phyloP scores from a whole-genome alignment of 208 protist genomes.

The Acanthamoeba sp. region DNA sequence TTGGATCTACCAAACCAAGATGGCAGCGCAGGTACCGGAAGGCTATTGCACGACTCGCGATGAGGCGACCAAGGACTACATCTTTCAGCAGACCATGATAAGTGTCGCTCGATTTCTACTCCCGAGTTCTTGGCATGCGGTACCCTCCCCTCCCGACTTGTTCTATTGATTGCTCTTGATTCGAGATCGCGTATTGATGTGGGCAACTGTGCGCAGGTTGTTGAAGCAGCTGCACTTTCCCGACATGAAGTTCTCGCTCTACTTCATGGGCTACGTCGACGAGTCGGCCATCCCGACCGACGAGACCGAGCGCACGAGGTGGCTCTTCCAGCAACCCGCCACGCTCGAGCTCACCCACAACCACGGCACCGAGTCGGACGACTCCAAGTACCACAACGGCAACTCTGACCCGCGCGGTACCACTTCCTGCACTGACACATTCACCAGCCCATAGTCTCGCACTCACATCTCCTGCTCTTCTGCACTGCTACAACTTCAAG shows the following conservation, averaged over 20 bases:
- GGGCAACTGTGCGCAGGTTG: neutral
- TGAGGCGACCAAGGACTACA: conserved; percentile 65
- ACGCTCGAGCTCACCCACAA: conserved; percentile 65
- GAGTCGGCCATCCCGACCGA: conserved; percentile 60
- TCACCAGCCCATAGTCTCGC: too few species aligned
- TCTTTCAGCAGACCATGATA: conserved; percentile 81
- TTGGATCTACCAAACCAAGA: neutral
- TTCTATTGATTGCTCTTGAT: neutral
- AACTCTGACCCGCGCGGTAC: conserved; percentile 70
- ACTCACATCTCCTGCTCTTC: too few species aligned
- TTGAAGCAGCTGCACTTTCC: conserved; percentile 54
- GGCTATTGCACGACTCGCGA: conserved; percentile 15
- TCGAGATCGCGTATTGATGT: neutral
- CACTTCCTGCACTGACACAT: neutral
- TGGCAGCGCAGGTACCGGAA: neutral
- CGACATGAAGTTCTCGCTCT: conserved; percentile 66
- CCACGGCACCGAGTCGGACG: conserved; percentile 44
- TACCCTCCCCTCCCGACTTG: neutral
- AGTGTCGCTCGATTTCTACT: conserved; percentile 77
- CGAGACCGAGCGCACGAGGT: conserved; percentile 51
- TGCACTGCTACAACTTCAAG: neutral
- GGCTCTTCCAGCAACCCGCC: conserved; percentile 62
- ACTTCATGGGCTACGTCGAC: conserved; percentile 69
- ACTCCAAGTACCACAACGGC: conserved; percentile 74
- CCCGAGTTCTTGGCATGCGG: conserved; percentile 56